Percentiles rank a stretch among this genome's conserved stretches.
Conservation (phyloP, 164 flowering plant genomes). For the Macadamia integrifolia region DNA sequence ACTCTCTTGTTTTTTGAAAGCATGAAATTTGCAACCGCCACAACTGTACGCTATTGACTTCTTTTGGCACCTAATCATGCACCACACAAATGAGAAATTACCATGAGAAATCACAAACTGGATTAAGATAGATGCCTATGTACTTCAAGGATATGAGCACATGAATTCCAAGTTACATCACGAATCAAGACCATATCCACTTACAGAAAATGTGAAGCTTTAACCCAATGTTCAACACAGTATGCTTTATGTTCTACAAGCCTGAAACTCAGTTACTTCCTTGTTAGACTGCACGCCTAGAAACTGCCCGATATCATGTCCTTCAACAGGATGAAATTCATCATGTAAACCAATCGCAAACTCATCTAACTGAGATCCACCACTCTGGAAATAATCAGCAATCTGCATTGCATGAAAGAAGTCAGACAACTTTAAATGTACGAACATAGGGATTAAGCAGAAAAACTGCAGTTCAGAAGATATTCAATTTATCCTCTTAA, state of each 20-base stretch:
- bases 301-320: conserved; percentile 91
- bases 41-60: not conserved
- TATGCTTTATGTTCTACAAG: conserved; percentile 1
- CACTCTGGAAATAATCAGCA: conserved; percentile 67
- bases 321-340: conserved; percentile 62
- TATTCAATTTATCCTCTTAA: no score
- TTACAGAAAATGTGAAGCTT: not conserved
- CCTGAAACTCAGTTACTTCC: conserved; percentile 16
- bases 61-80: not conserved
- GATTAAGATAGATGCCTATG: not conserved
- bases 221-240: not conserved
- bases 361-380: conserved; percentile 50
- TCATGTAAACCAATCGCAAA: conserved; percentile 72
- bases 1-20: not conserved
- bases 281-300: conserved; percentile 45
- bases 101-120: not conserved
- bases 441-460: no score
- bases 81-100: not conserved
- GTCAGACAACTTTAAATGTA: no score
- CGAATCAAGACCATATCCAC: not conserved
- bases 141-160: not conserved
- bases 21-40: not conserved
- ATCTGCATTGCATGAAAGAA: conserved; percentile 42
- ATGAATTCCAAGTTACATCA: not conserved
- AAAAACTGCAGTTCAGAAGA: no score